These are phyloP conservation scores for Castanea mollissima DNA, from an alignment of 306 rosid genomes.

Conservation along the genomic window DNA sequence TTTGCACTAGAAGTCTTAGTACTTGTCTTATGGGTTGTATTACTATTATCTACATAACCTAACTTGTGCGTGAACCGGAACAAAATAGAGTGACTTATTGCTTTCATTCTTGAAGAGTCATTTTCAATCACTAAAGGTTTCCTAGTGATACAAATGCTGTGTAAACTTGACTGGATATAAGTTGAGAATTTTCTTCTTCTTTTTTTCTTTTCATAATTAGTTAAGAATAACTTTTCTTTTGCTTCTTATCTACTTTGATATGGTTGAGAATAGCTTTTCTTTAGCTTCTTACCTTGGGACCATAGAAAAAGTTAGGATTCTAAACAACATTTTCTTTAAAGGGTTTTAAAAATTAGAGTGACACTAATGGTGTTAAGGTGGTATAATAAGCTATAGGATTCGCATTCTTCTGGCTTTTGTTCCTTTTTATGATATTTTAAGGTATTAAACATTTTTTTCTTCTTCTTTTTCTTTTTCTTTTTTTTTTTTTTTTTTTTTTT, in stretches of 20 bases:
- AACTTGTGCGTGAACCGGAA: background rate
- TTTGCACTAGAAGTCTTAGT: background rate
- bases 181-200: no score
- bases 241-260: no score
- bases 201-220: no score
- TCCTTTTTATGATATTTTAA: background rate
- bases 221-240: no score
- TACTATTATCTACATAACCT: constrained; percentile 8
- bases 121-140: background rate
- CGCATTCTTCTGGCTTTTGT: background rate
- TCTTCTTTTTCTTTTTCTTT: no score
- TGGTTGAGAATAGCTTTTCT: no score
- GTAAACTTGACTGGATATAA: constrained; percentile 9
- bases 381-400: background rate
- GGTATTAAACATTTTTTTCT: background rate
- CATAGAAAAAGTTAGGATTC: background rate
- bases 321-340: background rate
- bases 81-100: constrained; percentile 21
- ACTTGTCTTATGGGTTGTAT: constrained; percentile 13
- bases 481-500: no score
- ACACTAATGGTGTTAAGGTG: no score
- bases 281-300: background rate
- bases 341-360: background rate
- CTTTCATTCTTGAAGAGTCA: constrained; percentile 22
- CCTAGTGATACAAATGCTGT: background rate